phyloP scores from a whole-genome alignment of 805 yeast species.

The Starmerella ratchasimensis region DNA sequence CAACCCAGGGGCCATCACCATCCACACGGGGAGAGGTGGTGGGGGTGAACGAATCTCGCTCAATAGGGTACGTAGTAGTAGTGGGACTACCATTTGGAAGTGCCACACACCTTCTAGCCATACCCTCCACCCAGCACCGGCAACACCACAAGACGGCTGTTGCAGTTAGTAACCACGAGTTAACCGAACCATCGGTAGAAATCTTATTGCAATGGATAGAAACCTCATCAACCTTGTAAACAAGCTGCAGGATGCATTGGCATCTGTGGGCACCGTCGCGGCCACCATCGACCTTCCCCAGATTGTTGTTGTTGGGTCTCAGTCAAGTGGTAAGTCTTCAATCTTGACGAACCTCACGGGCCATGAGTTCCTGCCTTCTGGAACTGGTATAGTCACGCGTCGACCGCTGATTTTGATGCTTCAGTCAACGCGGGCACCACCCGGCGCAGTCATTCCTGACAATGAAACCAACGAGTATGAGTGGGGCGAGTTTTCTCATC shows the following conservation, averaged over 20 bases:
- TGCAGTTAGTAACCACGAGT: too few species aligned
- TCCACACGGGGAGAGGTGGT: too few species aligned
- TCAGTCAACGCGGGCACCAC: constrained; percentile 39
- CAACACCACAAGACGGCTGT: not conserved
- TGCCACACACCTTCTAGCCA: too few species aligned
- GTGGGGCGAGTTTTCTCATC: constrained; percentile 95
- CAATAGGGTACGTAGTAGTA: too few species aligned
- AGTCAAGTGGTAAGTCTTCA: constrained; percentile 78
- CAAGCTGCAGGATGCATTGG: constrained; percentile 78
- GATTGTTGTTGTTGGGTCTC: constrained; percentile 84
- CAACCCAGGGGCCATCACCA: too few species aligned
- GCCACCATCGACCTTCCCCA: constrained; percentile 77
- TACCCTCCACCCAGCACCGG: not conserved
- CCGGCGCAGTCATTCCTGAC: constrained; percentile 23
- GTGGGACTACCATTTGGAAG: too few species aligned
- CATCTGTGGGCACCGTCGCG: constrained; percentile 71
- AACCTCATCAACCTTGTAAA: constrained; percentile 70
- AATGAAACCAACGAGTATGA: constrained; percentile 37
- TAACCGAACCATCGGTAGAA: too few species aligned
- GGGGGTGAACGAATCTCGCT: too few species aligned
- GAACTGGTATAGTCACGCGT: constrained; percentile 81
- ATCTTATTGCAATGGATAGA: too few species aligned
- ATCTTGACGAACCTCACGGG: constrained; percentile 86
- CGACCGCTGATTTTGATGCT: constrained; percentile 72
- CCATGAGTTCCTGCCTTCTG: constrained; percentile 81